A percentile compares a stretch with the other conserved stretches of the same genome.
Conservation (phyloP, 2,329 filamentous ascomycete genomes). For the Neofusicoccum cordaticola region DNA sequence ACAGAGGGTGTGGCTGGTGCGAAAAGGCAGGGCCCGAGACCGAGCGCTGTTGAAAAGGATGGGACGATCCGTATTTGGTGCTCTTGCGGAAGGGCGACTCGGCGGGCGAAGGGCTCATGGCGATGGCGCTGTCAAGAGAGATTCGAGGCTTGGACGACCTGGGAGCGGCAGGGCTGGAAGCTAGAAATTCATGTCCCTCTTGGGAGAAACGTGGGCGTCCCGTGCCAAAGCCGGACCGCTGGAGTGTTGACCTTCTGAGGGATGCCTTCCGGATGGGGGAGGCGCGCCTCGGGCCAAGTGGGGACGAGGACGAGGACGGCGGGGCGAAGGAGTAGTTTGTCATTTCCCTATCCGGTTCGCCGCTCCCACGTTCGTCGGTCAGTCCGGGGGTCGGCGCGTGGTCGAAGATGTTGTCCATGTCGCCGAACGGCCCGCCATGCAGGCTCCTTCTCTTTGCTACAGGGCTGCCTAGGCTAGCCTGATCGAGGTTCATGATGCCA, state of each 20-base stretch:
- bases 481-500: slow-evolving; percentile 82
- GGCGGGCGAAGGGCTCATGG: slow-evolving; percentile 63
- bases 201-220: slow-evolving; percentile 37
- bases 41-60: slow-evolving; percentile 25
- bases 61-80: slow-evolving; percentile 27
- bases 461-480: slow-evolving; percentile 74
- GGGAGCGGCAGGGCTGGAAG: slow-evolving; percentile 53
- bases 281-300: slow-evolving; percentile 24
- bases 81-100: slow-evolving; percentile 54
- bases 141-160: slow-evolving; percentile 64
- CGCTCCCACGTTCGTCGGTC: slow-evolving; percentile 21
- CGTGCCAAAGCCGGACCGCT: slow-evolving; percentile 60
- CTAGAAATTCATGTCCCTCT: slow-evolving; percentile 53
- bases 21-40: slow-evolving; percentile 22
- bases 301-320: slow-evolving; percentile 31
- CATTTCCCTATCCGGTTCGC: slow-evolving; percentile 28
- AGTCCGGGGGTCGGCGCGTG: slow-evolving; percentile 34
- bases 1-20: slow-evolving; percentile 69
- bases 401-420: slow-evolving; percentile 72
- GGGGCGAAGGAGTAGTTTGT: slow-evolving; percentile 37
- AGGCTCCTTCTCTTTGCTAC: slow-evolving; percentile 88
- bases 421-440: slow-evolving; percentile 67
- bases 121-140: slow-evolving; percentile 75
- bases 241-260: slow-evolving; percentile 79
- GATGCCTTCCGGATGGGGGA: slow-evolving; percentile 54